phyloP scores from a whole-genome alignment of 1,284 basidiomycete genomes.

The Anthracocystis walkeri region DNA sequence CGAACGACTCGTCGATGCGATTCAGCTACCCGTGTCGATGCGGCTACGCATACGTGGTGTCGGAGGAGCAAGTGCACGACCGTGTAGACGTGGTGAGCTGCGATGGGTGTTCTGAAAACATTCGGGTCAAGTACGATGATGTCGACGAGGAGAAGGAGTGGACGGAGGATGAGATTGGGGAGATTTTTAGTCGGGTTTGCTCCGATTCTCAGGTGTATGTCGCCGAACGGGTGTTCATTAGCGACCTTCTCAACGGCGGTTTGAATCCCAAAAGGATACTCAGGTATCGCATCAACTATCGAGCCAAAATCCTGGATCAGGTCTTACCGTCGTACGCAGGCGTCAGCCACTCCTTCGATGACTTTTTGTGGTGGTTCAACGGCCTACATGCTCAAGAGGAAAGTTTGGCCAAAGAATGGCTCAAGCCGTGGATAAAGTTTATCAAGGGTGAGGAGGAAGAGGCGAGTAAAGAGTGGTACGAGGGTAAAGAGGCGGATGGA shows the following conservation, averaged over 20 bases:
- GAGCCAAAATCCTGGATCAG: conserved; percentile 20
- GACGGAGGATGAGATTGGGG: conserved; percentile 13
- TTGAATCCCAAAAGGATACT: conserved; percentile 18
- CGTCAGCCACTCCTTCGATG: conserved; percentile 51
- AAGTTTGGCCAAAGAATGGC: conserved; percentile 14
- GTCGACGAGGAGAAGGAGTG: conserved; percentile 7
- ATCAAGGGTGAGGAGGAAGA: conserved; percentile 22
- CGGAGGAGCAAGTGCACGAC: conserved; percentile 27
- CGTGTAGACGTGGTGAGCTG: conserved; percentile 35
- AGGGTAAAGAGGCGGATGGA: conserved; percentile 1
- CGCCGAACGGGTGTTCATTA: conserved; percentile 43
- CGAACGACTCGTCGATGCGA: background rate
- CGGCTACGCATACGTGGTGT: conserved; percentile 27
- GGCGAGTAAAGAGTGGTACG: conserved; percentile 24
- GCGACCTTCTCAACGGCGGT: conserved; percentile 24
- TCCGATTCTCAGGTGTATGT: conserved; percentile 53
- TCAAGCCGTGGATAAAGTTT: conserved; percentile 23
- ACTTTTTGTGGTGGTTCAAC: conserved; percentile 43
- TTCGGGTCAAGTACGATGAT: conserved; percentile 36
- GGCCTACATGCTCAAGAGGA: conserved; percentile 7
- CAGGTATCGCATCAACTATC: conserved; percentile 45
- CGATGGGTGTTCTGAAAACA: conserved; percentile 43
- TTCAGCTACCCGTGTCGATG: conserved; percentile 42
- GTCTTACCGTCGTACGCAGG: conserved; percentile 21
- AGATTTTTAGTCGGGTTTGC: conserved; percentile 32